These are phyloP conservation scores for Malus hybrid DNA, from an alignment of 331 rosid species.

Conservation along the genomic window DNA sequence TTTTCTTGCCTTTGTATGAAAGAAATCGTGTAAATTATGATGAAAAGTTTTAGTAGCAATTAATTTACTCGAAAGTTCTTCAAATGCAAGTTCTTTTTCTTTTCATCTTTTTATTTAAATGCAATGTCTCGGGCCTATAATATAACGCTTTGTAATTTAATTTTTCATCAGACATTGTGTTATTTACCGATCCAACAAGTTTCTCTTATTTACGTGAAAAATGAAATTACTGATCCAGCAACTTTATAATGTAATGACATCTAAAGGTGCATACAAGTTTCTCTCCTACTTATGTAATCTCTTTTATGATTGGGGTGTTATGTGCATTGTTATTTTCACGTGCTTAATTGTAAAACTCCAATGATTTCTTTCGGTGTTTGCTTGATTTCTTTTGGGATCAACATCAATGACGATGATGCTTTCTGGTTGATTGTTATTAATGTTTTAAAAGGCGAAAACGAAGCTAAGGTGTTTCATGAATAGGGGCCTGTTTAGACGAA, in stretches of 20 bases:
- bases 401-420: neutral
- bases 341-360: neutral
- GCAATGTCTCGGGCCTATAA: too few relatives aligned
- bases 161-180: too few relatives aligned
- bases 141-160: too few relatives aligned
- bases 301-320: neutral
- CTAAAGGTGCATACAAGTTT: neutral
- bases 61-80: neutral
- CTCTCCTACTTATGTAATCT: neutral
- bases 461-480: too few relatives aligned
- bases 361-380: neutral
- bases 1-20: conserved; percentile 5
- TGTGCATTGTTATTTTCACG: neutral
- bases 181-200: too few relatives aligned
- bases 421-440: neutral
- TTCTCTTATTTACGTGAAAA: too few relatives aligned
- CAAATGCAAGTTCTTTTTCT: too few relatives aligned
- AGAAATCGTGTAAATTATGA: conserved; percentile 12
- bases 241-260: too few relatives aligned
- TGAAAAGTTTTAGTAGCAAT: conserved; percentile 1
- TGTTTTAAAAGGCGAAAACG: too few relatives aligned
- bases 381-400: neutral
- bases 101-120: too few relatives aligned
- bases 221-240: too few relatives aligned
- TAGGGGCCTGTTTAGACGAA: too few relatives aligned